Base-by-base conservation (phyloP, 2,329 filamentous ascomycete species). In the Xylariomycetidae sp. region DNA sequence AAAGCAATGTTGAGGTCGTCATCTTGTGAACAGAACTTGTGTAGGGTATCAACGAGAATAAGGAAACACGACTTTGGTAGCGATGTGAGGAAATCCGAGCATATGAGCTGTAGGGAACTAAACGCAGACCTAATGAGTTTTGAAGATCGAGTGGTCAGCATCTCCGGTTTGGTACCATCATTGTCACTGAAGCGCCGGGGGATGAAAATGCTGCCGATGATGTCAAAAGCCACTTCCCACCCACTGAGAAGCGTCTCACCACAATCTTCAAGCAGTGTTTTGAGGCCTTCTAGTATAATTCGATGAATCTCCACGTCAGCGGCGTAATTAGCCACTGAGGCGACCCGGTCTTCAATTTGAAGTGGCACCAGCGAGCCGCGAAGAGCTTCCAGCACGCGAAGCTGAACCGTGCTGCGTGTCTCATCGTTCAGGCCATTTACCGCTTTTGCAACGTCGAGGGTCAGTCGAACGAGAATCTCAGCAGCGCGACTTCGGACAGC, bases 1-100 rank as follows among this genome's bases (percentile, higher is more conserved):
- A 98, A 68, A 0, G 90, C 90, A 50, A 96, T 93, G 48, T 98
- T 98, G 23, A 98, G 70, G 53, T 98, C 92, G 46, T 94, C 85
- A 43, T 82, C 74, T 57, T 98, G 92, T 1, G 80, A 82, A 48
- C 86, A 88, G 59, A 96, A 98, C 44, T 83, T 82, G 51, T 87
- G 86, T 15, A 98, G 73, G 9, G 89, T 87, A 61, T 94, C 84
- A 40, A 96, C 79, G 12, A 98, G 72, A 38, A 81, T 76, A 39
- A 80, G 71, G 58, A 82, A 85, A 64, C 74, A 95, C 31, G 68
- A 74, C 55, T 76, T 78, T 28, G 76, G 84, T 36, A 80, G 71
- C 6, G 84, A 79, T 10, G 79, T 72, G 20, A 98, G 63, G 51
- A 98, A 98, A 58, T 98, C 92, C 0, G 92, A 95, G 57, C 89